Conservation (phyloP, 768 basidiomycete species). For the Lactarius deliciosus region DNA sequence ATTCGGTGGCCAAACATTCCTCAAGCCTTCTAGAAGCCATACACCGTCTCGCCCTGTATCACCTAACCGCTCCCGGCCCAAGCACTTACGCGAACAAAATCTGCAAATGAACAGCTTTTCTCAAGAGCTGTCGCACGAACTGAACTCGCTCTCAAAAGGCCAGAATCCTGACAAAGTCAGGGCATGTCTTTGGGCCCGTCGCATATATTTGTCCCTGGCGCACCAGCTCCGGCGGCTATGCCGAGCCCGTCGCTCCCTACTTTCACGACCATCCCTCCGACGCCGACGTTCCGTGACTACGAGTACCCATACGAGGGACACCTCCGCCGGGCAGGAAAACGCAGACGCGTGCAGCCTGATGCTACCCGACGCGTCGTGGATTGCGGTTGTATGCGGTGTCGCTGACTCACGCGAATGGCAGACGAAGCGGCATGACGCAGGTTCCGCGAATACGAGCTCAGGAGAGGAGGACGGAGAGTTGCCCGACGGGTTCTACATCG, state of each 20-base stretch:
- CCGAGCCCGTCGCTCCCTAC: conserved; percentile 29
- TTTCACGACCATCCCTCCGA: conserved; percentile 33
- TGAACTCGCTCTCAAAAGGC: conserved; percentile 12
- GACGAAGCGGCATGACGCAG: conserved; percentile 33
- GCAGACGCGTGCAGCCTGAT: conserved; percentile 38
- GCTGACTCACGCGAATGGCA: conserved; percentile 54
- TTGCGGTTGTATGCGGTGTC: conserved; percentile 76
- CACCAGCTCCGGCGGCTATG: conserved; percentile 28
- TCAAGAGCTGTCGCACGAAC: conserved; percentile 18
- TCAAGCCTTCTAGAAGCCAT: conserved; percentile 47
- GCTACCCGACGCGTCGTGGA: conserved; percentile 70
- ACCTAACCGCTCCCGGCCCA: not conserved
- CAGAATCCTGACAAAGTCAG: not conserved
- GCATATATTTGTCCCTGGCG: conserved; percentile 53
- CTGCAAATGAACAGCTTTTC: conserved; percentile 2
- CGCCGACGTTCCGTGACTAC: conserved; percentile 33
- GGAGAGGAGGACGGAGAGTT: conserved; percentile 41
- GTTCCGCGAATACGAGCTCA: conserved; percentile 30
- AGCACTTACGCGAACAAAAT: not conserved
- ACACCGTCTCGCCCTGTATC: conserved; percentile 30
- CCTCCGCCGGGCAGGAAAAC: conserved; percentile 28
- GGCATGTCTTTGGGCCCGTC: conserved; percentile 42
- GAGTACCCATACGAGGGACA: conserved; percentile 25
- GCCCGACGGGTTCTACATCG: conserved; percentile 72
- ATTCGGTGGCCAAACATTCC: conserved; percentile 77